Evolutionary conservation across 768 basidiomycete genomes (phyloP).

Genomic region (Dioszegia hungarica): DNA sequence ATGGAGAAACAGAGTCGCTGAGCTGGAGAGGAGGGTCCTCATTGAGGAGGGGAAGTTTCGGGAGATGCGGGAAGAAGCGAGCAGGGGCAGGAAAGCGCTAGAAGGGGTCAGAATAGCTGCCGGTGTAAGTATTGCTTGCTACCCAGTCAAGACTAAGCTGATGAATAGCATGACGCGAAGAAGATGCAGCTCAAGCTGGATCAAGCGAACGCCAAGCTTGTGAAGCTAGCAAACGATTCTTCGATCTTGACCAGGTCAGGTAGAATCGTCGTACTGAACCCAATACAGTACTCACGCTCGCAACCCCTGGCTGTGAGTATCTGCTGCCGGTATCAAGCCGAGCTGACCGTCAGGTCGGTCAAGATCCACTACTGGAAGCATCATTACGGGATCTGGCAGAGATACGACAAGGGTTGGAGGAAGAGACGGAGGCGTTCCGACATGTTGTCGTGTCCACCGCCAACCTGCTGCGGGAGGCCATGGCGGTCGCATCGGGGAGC

Average conservation of each 20-base stretch:
- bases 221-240: conserved; percentile 23
- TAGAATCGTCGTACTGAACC: conserved; percentile 33
- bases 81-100: conserved; percentile 34
- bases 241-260: conserved; percentile 12
- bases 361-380: conserved; percentile 38
- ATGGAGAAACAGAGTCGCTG: conserved; percentile 26
- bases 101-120: conserved; percentile 38
- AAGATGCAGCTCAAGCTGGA: conserved; percentile 37
- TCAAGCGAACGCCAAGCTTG: conserved; percentile 28
- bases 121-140: conserved; percentile 10
- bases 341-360: conserved; percentile 20
- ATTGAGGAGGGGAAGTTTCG: conserved; percentile 21
- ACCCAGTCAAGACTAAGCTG: neutral
- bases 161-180: conserved; percentile 35
- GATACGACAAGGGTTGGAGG: conserved; percentile 40
- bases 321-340: neutral
- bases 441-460: conserved; percentile 45
- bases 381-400: conserved; percentile 39
- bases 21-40: conserved; percentile 20
- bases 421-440: conserved; percentile 48
- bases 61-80: conserved; percentile 33
- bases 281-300: conserved; percentile 18
- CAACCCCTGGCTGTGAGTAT: conserved; percentile 22
- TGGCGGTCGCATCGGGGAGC: conserved; percentile 27
- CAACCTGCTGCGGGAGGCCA: conserved; percentile 33